Conservation (phyloP, 345 rosid genomes). For the Alliaria petiolata region DNA sequence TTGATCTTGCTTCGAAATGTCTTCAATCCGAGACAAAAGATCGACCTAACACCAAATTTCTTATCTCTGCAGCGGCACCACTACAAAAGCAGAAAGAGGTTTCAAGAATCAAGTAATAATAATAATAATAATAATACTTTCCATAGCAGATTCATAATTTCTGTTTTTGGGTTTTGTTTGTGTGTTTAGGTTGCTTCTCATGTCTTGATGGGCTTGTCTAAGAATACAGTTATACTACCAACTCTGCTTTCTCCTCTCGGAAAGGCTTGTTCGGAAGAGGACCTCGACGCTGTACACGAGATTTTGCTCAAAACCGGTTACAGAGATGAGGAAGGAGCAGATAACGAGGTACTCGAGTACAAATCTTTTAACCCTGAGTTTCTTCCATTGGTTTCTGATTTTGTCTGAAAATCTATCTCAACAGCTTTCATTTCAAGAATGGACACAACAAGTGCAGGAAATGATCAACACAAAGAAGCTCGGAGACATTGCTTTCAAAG, state of each 20-base stretch:
- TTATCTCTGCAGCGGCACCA: conserved; percentile 1
- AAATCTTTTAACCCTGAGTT: background rate
- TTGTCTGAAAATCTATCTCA: background rate
- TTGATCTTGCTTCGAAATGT: conserved; percentile 29
- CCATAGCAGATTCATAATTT: background rate
- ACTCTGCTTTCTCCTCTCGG: conserved; percentile 35
- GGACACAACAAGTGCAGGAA: conserved; percentile 97
- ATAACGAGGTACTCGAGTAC: conserved; percentile 44
- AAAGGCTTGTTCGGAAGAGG: conserved; percentile 44
- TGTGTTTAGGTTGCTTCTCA: conserved; percentile 21
- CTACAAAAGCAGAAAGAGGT: conserved; percentile 28
- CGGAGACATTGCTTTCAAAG: conserved; percentile 81
- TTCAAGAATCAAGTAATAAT: background rate
- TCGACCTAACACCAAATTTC: conserved; percentile 27
- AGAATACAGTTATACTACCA: conserved; percentile 22
- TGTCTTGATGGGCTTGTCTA: conserved; percentile 16
- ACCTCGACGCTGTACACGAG: conserved; percentile 73
- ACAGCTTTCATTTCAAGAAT: conserved; percentile 91
- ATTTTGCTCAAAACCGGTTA: conserved; percentile 76
- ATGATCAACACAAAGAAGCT: conserved; percentile 67
- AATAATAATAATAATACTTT: background rate
- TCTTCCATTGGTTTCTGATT: background rate
- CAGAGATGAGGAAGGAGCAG: conserved; percentile 81
- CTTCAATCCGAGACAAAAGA: conserved; percentile 33
- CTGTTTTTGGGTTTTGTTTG: background rate